Conservation (phyloP, 106 monocot species). For the Dioscorea alata region DNA sequence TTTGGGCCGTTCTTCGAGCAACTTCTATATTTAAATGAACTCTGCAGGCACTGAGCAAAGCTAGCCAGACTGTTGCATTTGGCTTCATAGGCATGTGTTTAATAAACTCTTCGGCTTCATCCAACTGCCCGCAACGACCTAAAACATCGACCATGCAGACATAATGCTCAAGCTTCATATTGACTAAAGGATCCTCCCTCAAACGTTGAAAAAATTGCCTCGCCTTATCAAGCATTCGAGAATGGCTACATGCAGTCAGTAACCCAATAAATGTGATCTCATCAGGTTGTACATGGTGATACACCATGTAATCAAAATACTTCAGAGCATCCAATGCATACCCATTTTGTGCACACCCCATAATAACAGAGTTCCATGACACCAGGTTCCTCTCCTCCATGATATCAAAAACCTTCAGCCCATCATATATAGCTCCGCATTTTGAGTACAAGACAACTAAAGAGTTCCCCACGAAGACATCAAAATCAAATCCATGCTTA, state of each 20-base stretch:
- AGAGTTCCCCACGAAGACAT: conserved; percentile 73
- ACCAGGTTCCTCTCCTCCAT: conserved; percentile 50
- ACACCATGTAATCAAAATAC: conserved; percentile 45
- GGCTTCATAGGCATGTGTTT: conserved; percentile 42
- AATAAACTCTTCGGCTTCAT: conserved; percentile 61
- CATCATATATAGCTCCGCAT: conserved; percentile 51
- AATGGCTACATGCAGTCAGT: conserved; percentile 81
- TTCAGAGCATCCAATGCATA: conserved; percentile 33
- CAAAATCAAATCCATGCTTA: conserved; percentile 40
- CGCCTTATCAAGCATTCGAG: conserved; percentile 60
- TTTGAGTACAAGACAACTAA: conserved; percentile 64
- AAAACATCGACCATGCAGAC: conserved; percentile 80
- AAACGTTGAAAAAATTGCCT: conserved; percentile 45
- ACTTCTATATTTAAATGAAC: conserved; percentile 37
- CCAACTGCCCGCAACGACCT: conserved; percentile 57
- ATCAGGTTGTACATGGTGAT: conserved; percentile 39
- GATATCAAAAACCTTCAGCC: conserved; percentile 30
- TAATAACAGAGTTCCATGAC: conserved; percentile 79
- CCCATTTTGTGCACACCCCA: conserved; percentile 76
- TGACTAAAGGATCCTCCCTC: conserved; percentile 27
- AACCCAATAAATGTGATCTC: conserved; percentile 74
- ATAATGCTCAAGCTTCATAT: conserved; percentile 54
- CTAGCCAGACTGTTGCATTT: conserved; percentile 53
- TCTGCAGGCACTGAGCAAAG: conserved; percentile 63
- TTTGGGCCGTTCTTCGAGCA: conserved; percentile 39